Conservation (phyloP, 2,329 filamentous ascomycete species). For the Domatiomyces catenatus region DNA sequence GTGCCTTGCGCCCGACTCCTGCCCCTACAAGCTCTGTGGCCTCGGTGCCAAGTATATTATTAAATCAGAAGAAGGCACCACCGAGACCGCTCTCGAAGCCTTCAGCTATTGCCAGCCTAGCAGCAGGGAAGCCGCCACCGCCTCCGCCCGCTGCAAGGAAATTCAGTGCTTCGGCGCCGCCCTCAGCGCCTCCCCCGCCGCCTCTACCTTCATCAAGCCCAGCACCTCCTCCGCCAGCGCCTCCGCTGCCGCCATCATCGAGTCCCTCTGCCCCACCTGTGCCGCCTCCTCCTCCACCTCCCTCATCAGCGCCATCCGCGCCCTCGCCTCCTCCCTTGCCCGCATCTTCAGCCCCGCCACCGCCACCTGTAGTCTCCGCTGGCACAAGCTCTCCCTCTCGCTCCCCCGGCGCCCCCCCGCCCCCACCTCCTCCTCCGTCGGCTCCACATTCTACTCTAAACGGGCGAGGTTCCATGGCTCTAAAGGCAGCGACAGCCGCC, state of each 20-base stretch:
- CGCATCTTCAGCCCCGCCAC: slow-evolving; percentile 26
- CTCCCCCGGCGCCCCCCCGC: slow-evolving; percentile 8
- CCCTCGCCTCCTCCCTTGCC: slow-evolving; percentile 40
- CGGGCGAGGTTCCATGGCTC: slow-evolving; percentile 35
- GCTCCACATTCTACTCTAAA: background rate
- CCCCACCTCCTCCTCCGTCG: slow-evolving; percentile 25
- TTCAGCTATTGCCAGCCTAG: slow-evolving; percentile 43
- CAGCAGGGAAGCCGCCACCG: slow-evolving; percentile 37
- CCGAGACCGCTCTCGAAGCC: slow-evolving; percentile 39
- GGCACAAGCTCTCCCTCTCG: slow-evolving; percentile 3
- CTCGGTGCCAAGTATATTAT: slow-evolving; percentile 37
- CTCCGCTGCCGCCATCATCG: slow-evolving; percentile 27
- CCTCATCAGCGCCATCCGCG: slow-evolving; percentile 19
- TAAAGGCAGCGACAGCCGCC: slow-evolving; percentile 44
- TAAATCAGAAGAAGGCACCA: slow-evolving; percentile 45
- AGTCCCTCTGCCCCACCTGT: slow-evolving; percentile 26
- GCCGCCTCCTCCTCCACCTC: slow-evolving; percentile 24
- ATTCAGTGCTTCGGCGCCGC: slow-evolving; percentile 26
- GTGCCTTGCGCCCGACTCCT: slow-evolving; percentile 27
- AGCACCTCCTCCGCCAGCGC: slow-evolving; percentile 26
- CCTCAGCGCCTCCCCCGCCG: slow-evolving; percentile 32
- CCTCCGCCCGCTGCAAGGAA: slow-evolving; percentile 43
- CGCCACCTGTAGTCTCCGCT: slow-evolving; percentile 23
- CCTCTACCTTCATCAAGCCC: slow-evolving; percentile 29
- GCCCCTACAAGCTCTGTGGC: slow-evolving; percentile 34